A percentile compares a stretch with the other conserved stretches of the same genome.
Evolutionary conservation across 129 eudicot species (phyloP).

Genomic region (Daucus carota): DH1_v3.0 NC_030389.2:3745501-3746000

Average conservation of each 20-base stretch:
- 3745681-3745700: constrained; percentile 15
- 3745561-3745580: constrained; percentile 14
- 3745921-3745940: constrained; percentile 17
- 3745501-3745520: constrained; percentile 29
- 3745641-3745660: constrained; percentile 17
- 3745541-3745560: background rate
- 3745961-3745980: background rate
- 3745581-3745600: constrained; percentile 28
- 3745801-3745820: constrained; percentile 21
- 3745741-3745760: constrained; percentile 20
- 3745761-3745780: constrained; percentile 24
- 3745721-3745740: constrained; percentile 7
- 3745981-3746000: constrained; percentile 8
- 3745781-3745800: constrained; percentile 21
- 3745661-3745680: background rate
- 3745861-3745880: constrained; percentile 20
- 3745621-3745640: constrained; percentile 43
- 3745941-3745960: constrained; percentile 19
- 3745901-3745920: constrained; percentile 8
- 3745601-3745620: constrained; percentile 29
- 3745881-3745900: constrained; percentile 21
- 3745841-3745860: constrained; percentile 14
- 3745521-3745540: constrained; percentile 23
- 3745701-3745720: background rate
- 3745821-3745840: constrained; percentile 8